Evolutionary conservation across 331 rosid species (phyloP).

Genomic region (Rosa hybrid): DNA sequence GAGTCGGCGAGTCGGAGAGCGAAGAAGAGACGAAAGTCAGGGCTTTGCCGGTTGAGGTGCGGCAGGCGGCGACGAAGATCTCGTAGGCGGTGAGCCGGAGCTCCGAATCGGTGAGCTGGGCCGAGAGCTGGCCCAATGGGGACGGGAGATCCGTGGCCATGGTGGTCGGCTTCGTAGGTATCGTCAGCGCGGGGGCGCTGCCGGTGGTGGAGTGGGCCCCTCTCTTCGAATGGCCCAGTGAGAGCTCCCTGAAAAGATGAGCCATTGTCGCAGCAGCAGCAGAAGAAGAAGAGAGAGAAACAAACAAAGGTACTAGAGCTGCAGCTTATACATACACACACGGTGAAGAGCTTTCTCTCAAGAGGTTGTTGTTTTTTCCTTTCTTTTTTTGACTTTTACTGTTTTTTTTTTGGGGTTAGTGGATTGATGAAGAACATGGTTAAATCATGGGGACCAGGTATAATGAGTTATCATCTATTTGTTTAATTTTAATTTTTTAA

Average conservation of each 20-base stretch:
- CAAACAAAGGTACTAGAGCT: background rate
- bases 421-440: background rate
- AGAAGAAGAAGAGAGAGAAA: slow-evolving; percentile 5
- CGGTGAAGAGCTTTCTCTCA: no score
- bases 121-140: slow-evolving; percentile 77
- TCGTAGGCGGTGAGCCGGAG: slow-evolving; percentile 85
- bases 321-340: background rate
- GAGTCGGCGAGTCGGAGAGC: slow-evolving; percentile 18
- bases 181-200: slow-evolving; percentile 31
- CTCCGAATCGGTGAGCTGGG: slow-evolving; percentile 74
- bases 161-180: slow-evolving; percentile 29
- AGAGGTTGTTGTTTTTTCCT: background rate
- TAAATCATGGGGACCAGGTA: background rate
- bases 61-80: slow-evolving; percentile 98
- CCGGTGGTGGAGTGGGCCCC: slow-evolving; percentile 42
- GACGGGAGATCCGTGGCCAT: slow-evolving; percentile 68
- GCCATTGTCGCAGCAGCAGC: slow-evolving; percentile 52
- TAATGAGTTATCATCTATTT: background rate
- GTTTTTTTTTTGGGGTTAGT: no score
- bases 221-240: slow-evolving; percentile 86
- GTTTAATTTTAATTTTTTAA: background rate
- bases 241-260: slow-evolving; percentile 90
- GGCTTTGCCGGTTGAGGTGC: slow-evolving; percentile 81
- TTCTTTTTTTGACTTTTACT: background rate
- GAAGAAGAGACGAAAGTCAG: slow-evolving; percentile 47